Conservation (phyloP, 2,329 filamentous ascomycete species). For the Stachybotrys elegans region DNA sequence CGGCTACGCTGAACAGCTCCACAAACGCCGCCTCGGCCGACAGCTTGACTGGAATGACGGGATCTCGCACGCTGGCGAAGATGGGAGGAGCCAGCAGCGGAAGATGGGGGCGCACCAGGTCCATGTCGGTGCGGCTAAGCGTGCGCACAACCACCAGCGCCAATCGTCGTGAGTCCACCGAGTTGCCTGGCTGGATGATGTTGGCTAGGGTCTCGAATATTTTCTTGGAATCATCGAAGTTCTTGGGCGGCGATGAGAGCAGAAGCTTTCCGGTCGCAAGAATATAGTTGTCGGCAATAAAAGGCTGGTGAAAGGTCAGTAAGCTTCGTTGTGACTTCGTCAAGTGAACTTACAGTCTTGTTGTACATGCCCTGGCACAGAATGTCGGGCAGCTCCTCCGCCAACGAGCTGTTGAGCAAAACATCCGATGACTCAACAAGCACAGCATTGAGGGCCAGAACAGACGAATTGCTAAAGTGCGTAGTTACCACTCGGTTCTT, state of each 20-base stretch:
- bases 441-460: slow-evolving; percentile 84
- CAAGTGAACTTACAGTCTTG: slow-evolving; percentile 58
- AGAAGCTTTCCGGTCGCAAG: slow-evolving; percentile 89
- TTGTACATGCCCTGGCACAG: slow-evolving; percentile 75
- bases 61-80: slow-evolving; percentile 85
- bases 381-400: slow-evolving; percentile 69
- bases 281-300: slow-evolving; percentile 82
- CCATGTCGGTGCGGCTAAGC: slow-evolving; percentile 70
- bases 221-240: slow-evolving; percentile 71
- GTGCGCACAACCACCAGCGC: slow-evolving; percentile 86
- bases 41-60: slow-evolving; percentile 91
- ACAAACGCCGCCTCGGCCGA: slow-evolving; percentile 93
- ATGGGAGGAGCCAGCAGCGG: slow-evolving; percentile 74
- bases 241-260: slow-evolving; percentile 61
- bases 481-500: slow-evolving; percentile 75
- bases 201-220: slow-evolving; percentile 74
- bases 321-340: not conserved
- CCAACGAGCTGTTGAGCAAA: slow-evolving; percentile 60
- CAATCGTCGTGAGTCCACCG: slow-evolving; percentile 79
- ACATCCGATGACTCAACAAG: slow-evolving; percentile 72
- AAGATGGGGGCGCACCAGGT: slow-evolving; percentile 77
- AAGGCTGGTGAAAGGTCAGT: slow-evolving; percentile 46
- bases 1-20: slow-evolving; percentile 82
- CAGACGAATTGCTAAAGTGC: slow-evolving; percentile 70
- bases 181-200: slow-evolving; percentile 70